Conservation (phyloP, 2,329 filamentous ascomycete genomes). For the Colletotrichum chrysophilum region DNA sequence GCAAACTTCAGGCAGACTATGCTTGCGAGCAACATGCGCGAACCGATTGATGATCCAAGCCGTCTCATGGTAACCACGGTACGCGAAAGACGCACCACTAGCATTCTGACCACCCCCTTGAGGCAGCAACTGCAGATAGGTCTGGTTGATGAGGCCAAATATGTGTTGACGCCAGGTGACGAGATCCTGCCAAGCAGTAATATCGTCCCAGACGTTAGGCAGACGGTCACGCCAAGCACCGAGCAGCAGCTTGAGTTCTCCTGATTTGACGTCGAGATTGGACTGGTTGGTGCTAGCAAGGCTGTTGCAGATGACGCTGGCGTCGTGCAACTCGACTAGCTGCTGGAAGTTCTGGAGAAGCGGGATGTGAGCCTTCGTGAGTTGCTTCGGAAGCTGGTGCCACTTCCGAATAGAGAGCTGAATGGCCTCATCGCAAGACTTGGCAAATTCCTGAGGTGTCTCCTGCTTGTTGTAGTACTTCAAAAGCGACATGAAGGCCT, state of each 20-base stretch:
- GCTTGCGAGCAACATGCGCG: conserved; percentile 95
- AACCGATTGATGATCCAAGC: conserved; percentile 99
- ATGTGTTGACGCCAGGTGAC: conserved; percentile 99
- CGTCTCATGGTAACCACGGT: conserved; percentile 96
- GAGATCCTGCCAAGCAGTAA: conserved; percentile 98
- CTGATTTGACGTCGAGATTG: conserved; percentile 93
- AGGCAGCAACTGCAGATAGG: conserved; percentile 86
- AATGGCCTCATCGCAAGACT: conserved; percentile 94
- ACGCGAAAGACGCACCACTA: conserved; percentile 91
- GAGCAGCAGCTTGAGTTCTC: conserved; percentile 91
- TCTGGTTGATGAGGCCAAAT: conserved; percentile 94
- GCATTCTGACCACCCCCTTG: conserved; percentile 77
- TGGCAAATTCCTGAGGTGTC: conserved; percentile 78
- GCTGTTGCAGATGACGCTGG: conserved; percentile 94
- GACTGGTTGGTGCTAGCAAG: conserved; percentile 80
- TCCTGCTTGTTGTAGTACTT: conserved; percentile 94
- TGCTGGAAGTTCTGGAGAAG: conserved; percentile 98
- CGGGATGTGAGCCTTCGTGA: conserved; percentile 95
- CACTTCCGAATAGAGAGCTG: conserved; percentile 97
- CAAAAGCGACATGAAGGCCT: conserved; percentile 95
- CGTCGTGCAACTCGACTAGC: conserved; percentile 95
- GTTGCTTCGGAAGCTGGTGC: conserved; percentile 93
- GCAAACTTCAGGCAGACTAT: conserved; percentile 95
- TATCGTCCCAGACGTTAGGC: conserved; percentile 99
- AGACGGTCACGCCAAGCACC: conserved; percentile 95